A percentile compares a stretch with the other conserved stretches of the same genome.
Conservation (phyloP, 73 alveolate genomes). For the Paramecium sonneborni region DNA sequence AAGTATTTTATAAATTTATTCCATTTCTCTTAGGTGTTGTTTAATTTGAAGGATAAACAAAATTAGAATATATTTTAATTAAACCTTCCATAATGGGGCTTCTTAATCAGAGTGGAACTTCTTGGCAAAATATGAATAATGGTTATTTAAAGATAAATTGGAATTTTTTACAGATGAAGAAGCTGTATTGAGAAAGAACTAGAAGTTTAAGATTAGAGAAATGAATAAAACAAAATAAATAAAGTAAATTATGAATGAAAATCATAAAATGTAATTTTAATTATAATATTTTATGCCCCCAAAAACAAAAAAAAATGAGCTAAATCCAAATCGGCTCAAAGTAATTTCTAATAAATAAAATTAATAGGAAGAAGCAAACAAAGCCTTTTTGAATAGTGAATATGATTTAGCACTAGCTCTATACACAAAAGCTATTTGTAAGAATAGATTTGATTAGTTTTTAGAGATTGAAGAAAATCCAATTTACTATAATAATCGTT, state of each 20-base stretch:
- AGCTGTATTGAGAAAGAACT: background rate
- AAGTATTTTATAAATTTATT: background rate
- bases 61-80: background rate
- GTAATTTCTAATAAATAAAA: background rate
- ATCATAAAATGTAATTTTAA: background rate
- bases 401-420: constrained; percentile 84
- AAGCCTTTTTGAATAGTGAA: constrained; percentile 83
- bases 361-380: constrained; percentile 82
- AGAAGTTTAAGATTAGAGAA: background rate
- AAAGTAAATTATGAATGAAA: background rate
- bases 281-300: constrained; percentile 1
- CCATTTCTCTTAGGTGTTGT: background rate
- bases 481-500: constrained; percentile 81
- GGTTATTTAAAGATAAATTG: background rate
- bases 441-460: background rate
- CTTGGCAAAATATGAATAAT: background rate
- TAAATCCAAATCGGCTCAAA: background rate
- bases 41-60: background rate
- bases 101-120: background rate
- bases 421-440: constrained; percentile 71
- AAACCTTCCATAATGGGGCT: background rate
- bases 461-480: constrained; percentile 77
- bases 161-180: background rate
- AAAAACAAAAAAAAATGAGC: background rate
- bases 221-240: background rate